Conservation (phyloP, 768 basidiomycete genomes). For the Auriscalpium microsporum region DNA sequence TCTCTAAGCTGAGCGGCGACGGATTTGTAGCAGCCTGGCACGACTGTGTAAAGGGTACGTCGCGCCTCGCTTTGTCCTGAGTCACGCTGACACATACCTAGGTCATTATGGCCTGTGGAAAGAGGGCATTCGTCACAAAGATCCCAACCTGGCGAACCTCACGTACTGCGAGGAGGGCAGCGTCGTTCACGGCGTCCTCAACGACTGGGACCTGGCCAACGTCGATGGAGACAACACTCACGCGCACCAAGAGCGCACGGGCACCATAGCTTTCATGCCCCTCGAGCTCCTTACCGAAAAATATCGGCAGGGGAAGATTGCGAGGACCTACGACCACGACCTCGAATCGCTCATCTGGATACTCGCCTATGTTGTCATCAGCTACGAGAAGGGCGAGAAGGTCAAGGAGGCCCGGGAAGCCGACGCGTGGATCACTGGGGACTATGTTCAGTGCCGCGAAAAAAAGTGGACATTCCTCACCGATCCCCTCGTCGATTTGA, state of each 20-base stretch:
- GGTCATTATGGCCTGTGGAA: too few species aligned
- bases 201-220: conserved; percentile 1
- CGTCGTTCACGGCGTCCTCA: background rate
- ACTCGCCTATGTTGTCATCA: background rate
- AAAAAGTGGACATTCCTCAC: background rate
- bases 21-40: too few species aligned
- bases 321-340: background rate
- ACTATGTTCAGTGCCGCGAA: background rate
- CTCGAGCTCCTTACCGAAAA: background rate
- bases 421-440: background rate
- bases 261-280: background rate
- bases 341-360: background rate
- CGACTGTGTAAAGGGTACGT: too few species aligned
- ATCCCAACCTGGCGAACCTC: background rate
- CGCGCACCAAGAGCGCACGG: background rate
- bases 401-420: background rate
- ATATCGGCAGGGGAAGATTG: background rate
- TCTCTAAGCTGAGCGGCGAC: too few species aligned
- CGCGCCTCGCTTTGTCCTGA: too few species aligned
- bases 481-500: too few species aligned
- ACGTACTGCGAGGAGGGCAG: background rate
- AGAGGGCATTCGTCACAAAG: too few species aligned
- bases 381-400: background rate
- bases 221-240: background rate
- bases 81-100: too few species aligned